Evolutionary conservation across 1,139 yeast genomes (phyloP).

Genomic region (Nakaseomyces glabratus): DNA sequence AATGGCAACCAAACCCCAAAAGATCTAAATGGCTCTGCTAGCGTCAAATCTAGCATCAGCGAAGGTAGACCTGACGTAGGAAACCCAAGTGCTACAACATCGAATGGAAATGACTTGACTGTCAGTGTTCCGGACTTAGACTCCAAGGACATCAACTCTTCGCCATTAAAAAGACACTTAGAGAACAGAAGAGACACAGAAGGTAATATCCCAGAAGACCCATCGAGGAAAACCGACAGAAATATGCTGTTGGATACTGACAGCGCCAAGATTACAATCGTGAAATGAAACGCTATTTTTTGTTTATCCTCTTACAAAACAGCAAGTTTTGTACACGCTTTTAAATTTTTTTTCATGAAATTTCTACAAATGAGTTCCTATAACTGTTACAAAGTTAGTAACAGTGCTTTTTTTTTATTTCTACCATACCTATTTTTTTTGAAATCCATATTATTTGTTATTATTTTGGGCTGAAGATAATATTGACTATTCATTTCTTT

Average conservation of each 20-base stretch:
- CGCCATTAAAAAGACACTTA: constrained; percentile 14
- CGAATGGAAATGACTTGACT: constrained; percentile 1
- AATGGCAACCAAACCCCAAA: constrained; percentile 5
- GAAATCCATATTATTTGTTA: too few species aligned
- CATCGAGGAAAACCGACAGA: constrained; percentile 6
- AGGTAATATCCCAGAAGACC: constrained; percentile 4
- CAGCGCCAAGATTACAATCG: constrained; percentile 26
- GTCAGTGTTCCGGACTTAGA: constrained; percentile 8
- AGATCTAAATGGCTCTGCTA: constrained; percentile 4
- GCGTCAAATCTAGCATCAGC: constrained; percentile 7
- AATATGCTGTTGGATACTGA: constrained; percentile 27
- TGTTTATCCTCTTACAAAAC: neutral
- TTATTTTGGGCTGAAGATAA: too few species aligned
- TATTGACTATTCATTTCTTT: too few species aligned
- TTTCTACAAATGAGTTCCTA: too few species aligned
- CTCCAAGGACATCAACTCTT: constrained; percentile 12
- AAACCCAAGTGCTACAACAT: neutral
- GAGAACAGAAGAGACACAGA: constrained; percentile 8
- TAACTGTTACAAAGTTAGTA: too few species aligned
- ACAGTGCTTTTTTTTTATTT: too few species aligned
- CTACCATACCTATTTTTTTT: too few species aligned
- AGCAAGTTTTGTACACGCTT: too few species aligned
- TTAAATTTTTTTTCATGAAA: too few species aligned
- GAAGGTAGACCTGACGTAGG: constrained; percentile 7
- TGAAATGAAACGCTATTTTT: constrained; percentile 13